phyloP scores from a whole-genome alignment of 495 filamentous ascomycete species.

The Pseudevernia furfuracea region DNA sequence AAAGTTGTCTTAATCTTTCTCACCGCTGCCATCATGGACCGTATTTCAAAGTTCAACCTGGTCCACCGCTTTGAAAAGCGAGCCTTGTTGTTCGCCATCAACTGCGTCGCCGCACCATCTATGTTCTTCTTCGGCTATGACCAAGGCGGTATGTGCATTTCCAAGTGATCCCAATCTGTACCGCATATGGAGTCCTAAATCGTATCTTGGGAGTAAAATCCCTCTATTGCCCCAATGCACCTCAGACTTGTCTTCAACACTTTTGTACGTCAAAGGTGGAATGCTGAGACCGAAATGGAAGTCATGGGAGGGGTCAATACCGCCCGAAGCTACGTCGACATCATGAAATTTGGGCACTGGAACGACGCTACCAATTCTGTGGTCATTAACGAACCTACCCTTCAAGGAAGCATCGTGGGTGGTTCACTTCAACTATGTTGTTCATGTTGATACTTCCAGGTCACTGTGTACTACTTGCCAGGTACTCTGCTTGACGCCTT shows the following conservation, averaged over 20 bases:
- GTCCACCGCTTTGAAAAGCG: slow-evolving; percentile 54
- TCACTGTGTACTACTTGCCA: slow-evolving; percentile 53
- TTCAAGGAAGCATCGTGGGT: slow-evolving; percentile 60
- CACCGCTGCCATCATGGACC: slow-evolving; percentile 18
- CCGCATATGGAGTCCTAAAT: no score
- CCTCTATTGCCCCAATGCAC: no score
- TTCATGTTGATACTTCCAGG: slow-evolving; percentile 6
- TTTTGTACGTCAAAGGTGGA: no score
- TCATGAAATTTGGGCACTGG: slow-evolving; percentile 58
- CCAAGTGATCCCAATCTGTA: no score
- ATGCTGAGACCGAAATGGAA: no score
- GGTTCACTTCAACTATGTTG: not conserved
- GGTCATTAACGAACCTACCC: slow-evolving; percentile 50
- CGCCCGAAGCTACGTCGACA: slow-evolving; percentile 40
- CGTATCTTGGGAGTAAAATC: no score
- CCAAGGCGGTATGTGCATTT: no score
- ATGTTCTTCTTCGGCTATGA: slow-evolving; percentile 54
- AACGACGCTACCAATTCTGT: slow-evolving; percentile 37
- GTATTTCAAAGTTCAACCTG: slow-evolving; percentile 47
- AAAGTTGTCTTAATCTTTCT: not conserved
- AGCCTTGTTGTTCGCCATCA: slow-evolving; percentile 46
- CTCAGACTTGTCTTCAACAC: no score
- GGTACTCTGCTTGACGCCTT: slow-evolving; percentile 54
- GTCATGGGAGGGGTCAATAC: slow-evolving; percentile 47
- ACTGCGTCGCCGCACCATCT: slow-evolving; percentile 40